Percentiles rank a stretch among this genome's conserved stretches.
Conservation (phyloP, 345 rosid genomes). For the Viola odorata region DNA sequence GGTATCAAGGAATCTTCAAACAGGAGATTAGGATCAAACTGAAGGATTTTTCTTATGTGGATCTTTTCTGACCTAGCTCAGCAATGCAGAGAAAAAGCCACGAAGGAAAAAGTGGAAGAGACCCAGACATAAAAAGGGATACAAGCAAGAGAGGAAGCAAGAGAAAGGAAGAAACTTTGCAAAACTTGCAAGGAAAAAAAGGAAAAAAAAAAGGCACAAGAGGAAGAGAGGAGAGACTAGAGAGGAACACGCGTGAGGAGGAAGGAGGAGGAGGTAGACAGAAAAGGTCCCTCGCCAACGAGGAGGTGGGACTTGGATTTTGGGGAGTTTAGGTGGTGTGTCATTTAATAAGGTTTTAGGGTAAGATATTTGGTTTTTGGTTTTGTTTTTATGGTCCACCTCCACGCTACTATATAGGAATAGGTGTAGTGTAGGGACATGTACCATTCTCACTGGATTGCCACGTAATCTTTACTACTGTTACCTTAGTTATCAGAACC, state of each 20-base stretch:
- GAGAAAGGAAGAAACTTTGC: neutral
- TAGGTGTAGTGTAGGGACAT: no score
- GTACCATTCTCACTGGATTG: no score
- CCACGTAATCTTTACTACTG: no score
- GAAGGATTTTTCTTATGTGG: no score
- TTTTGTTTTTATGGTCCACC: no score
- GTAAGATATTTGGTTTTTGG: neutral
- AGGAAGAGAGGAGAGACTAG: no score
- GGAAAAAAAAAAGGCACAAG: neutral
- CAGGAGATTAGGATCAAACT: no score
- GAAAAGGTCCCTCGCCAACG: neutral
- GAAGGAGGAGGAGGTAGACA: neutral
- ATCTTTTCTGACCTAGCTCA: neutral
- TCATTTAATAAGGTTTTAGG: neutral
- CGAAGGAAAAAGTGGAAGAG: neutral
- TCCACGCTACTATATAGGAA: no score
- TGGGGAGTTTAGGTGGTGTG: neutral
- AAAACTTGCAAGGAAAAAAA: neutral
- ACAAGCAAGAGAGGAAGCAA: neutral
- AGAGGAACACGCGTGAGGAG: no score
- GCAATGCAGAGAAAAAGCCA: neutral
- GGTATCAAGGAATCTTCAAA: no score
- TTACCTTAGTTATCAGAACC: no score
- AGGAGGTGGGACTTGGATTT: neutral
- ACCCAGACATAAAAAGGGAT: neutral